phyloP scores from a whole-genome alignment of 2,329 filamentous ascomycete species.

The Fusarium coicis region DNA sequence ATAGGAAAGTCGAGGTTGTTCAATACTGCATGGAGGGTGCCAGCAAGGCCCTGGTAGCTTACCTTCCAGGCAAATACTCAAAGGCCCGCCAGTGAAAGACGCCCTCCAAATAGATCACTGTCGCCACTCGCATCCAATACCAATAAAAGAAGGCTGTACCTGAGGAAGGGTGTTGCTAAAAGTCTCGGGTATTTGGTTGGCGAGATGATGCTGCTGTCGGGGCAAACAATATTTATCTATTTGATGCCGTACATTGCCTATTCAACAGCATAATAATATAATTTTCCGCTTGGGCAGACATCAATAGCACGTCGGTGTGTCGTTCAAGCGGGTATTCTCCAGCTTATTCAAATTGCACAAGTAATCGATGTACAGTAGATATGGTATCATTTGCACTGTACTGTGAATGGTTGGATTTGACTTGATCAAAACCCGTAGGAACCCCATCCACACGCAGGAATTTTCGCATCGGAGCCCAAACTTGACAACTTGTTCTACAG shows the following conservation, averaged over 20 bases:
- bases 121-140: neutral
- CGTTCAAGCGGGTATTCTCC: neutral
- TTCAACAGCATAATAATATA: neutral
- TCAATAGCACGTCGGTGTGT: neutral
- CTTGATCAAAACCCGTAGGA: conserved; percentile 43
- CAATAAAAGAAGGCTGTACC: neutral
- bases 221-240: neutral
- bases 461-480: conserved; percentile 30
- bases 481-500: conserved; percentile 6
- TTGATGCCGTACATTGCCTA: neutral
- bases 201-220: neutral
- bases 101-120: neutral
- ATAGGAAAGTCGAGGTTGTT: conserved; percentile 74
- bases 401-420: conserved; percentile 36
- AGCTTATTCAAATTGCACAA: neutral
- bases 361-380: conserved; percentile 13
- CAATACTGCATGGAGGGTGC: conserved; percentile 94
- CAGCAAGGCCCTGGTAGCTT: conserved; percentile 82
- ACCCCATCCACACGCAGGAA: conserved; percentile 42
- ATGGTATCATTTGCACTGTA: conserved; percentile 16
- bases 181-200: neutral
- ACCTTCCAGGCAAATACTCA: conserved; percentile 57
- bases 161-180: neutral
- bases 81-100: conserved; percentile 12
- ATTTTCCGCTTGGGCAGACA: neutral